Base-by-base conservation (phyloP, 352 stramenopile species). In the Pythium biforme region DNA sequence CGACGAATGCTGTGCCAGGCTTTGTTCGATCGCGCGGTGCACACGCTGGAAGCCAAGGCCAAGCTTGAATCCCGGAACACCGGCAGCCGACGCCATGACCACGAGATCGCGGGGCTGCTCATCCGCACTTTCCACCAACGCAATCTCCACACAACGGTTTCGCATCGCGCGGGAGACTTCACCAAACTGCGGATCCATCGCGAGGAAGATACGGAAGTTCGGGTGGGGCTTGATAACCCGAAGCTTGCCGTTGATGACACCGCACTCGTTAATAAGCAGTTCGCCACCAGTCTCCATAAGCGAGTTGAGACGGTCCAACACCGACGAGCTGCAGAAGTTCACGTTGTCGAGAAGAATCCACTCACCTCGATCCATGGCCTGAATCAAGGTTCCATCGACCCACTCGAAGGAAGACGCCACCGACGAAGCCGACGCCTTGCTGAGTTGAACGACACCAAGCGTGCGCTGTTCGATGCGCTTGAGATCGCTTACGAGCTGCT, bases 141-240 rank as follows among this genome's bases (percentile, higher is more conserved):
- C 94, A 40, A 99, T 90, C 77, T 99, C 97, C 23, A 99, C 89
- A 76, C 98, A 99, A 29, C 98, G 92, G 75, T 99, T 99, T 58
- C 98, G 83, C 98, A 99, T 99, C 12, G 98, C 98, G 52, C 98
- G 93, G 20, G 96, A 99, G 14, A 99, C 90, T 84, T 99, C 98
- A 26, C 91, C 90, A 53, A 88, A 97, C 46, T 93, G 83, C 12
- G 97, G 70, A 74, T 99, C 96, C 89, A 99, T 99, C 11, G 95
- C 95, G 33, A 99, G 75, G 73, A 99, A 99, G 12, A 99, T 81
- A 56, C 98, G 83, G 72, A 99, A 99, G 74, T 99, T 97, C 26
- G 86, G 83, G 68, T 99, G 97, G 22, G 97, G 96, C 50, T 93
- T 94, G 54, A 99, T 93, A 10, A 99, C 81, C 58, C 97, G 88